Evolutionary conservation across 768 basidiomycete species (phyloP).

Genomic region (Pholiota microspora): DNA sequence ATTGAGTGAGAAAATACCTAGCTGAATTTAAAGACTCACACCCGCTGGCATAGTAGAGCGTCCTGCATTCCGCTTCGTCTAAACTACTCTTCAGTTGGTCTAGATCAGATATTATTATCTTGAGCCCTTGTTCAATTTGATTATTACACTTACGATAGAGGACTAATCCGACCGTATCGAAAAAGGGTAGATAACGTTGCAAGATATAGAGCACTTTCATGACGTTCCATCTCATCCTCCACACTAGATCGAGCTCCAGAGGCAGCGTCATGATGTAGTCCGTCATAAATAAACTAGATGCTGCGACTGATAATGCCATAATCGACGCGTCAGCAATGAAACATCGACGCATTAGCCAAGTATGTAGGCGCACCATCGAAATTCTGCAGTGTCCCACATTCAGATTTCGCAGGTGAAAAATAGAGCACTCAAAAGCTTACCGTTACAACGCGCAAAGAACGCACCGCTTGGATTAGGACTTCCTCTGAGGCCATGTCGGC

Average conservation of each 20-base stretch:
- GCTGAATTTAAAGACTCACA: background rate
- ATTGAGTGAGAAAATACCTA: background rate
- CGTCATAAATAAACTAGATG: constrained; percentile 8
- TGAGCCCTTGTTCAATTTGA: background rate
- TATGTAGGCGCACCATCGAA: background rate
- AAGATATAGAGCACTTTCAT: constrained; percentile 12
- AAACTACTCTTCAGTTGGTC: constrained; percentile 6
- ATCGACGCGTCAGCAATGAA: background rate
- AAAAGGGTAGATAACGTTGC: constrained; percentile 15
- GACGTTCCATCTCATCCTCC: constrained; percentile 10
- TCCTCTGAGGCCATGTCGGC: background rate
- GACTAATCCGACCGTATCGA: constrained; percentile 8
- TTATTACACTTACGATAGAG: constrained; percentile 8
- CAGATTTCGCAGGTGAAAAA: background rate
- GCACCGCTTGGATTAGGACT: background rate
- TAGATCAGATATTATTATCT: background rate
- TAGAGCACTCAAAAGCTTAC: background rate
- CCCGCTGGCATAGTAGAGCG: constrained; percentile 3
- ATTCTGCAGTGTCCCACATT: background rate
- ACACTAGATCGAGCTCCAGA: constrained; percentile 14
- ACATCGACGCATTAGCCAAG: background rate
- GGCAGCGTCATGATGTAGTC: constrained; percentile 13
- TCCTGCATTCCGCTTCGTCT: background rate
- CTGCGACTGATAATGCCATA: constrained; percentile 7
- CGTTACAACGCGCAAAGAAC: background rate